These are phyloP conservation scores for Nakazawaea wickerhamii DNA, from an alignment of 805 yeast genomes.

Conservation along the genomic window DNA sequence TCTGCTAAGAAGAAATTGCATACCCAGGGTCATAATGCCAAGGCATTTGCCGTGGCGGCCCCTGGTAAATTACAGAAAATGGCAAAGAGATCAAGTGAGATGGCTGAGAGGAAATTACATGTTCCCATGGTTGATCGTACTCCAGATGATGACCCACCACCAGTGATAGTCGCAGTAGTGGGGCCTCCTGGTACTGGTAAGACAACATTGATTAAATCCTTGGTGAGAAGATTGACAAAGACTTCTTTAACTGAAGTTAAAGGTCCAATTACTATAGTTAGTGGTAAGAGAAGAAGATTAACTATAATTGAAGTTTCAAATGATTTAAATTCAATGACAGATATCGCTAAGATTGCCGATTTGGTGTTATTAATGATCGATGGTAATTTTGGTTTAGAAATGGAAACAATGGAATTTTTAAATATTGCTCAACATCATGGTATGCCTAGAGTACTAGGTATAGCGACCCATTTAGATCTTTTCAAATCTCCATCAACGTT, in stretches of 20 bases:
- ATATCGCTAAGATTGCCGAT: constrained; percentile 93
- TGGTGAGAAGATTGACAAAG: constrained; percentile 83
- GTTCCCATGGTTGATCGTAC: constrained; percentile 98
- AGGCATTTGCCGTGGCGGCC: constrained; percentile 76
- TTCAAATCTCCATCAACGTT: constrained; percentile 86
- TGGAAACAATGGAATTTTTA: constrained; percentile 99
- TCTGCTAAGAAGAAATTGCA: constrained; percentile 84
- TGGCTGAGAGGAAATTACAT: constrained; percentile 77
- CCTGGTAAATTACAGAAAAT: constrained; percentile 83
- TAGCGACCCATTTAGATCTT: constrained; percentile 91
- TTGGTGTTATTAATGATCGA: constrained; percentile 84
- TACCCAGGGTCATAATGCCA: constrained; percentile 78
- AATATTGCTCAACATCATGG: constrained; percentile 98
- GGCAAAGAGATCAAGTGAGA: constrained; percentile 82
- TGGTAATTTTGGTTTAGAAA: constrained; percentile 96
- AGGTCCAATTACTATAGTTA: constrained; percentile 95
- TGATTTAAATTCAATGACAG: constrained; percentile 93
- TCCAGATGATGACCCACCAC: constrained; percentile 97
- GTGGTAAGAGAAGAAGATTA: constrained; percentile 88
- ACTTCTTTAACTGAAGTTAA: constrained; percentile 79
- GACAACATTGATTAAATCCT: constrained; percentile 83
- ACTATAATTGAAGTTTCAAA: constrained; percentile 91
- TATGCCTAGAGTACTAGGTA: constrained; percentile 95
- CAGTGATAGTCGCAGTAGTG: constrained; percentile 91
- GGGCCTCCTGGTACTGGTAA: constrained; percentile 99